Conservation (phyloP, 1,284 basidiomycete species). For the Tetrapyrgos nigripes region DNA sequence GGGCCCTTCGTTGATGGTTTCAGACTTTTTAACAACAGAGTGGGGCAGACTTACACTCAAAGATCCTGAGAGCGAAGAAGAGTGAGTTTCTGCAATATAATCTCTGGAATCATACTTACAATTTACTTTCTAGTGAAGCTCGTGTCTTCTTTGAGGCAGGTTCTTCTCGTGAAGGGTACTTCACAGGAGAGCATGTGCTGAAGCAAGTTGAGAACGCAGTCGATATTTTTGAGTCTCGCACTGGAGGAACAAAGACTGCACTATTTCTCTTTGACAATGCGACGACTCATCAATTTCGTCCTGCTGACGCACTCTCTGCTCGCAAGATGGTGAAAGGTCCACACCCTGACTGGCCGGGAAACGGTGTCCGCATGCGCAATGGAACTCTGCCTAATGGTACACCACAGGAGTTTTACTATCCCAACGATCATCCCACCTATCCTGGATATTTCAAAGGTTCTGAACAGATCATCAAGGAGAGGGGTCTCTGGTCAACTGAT, state of each 20-base stretch:
- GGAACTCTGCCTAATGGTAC: constrained; percentile 23
- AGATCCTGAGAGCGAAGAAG: constrained; percentile 24
- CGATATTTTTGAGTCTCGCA: constrained; percentile 38
- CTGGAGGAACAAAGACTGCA: too few species aligned
- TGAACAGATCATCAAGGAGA: constrained; percentile 37
- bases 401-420: constrained; percentile 34
- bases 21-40: constrained; percentile 38
- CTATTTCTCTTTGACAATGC: too few species aligned
- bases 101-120: not conserved
- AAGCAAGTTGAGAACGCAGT: too few species aligned
- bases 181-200: constrained; percentile 33
- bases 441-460: constrained; percentile 43
- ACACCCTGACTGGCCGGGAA: too few species aligned
- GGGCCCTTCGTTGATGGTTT: too few species aligned
- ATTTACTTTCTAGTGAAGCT: constrained; percentile 24
- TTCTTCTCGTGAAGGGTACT: constrained; percentile 41
- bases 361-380: constrained; percentile 29
- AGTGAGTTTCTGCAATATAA: constrained; percentile 30
- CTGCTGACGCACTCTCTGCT: too few species aligned
- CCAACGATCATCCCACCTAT: constrained; percentile 32
- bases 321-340: too few species aligned
- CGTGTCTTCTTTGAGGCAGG: constrained; percentile 37
- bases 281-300: too few species aligned
- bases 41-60: constrained; percentile 34
- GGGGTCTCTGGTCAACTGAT: too few species aligned